phyloP scores from a whole-genome alignment of 2,329 filamentous ascomycete species.

The Cladosporium velox region DNA sequence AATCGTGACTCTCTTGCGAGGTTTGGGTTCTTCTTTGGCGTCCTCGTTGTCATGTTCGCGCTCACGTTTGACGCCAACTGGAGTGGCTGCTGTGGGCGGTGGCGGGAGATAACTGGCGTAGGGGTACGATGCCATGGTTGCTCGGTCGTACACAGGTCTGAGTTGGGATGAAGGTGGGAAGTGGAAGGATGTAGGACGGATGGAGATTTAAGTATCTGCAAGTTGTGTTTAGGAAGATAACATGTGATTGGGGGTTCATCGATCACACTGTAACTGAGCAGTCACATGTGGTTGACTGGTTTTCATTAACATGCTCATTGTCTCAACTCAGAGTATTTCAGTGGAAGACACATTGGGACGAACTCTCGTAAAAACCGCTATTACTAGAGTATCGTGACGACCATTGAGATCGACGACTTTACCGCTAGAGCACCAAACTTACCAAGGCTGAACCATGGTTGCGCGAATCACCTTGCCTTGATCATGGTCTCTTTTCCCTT shows the following conservation, averaged over 20 bases:
- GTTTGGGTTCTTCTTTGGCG: not conserved
- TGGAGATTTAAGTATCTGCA: not conserved
- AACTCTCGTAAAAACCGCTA: not conserved
- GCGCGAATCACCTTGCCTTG: constrained; percentile 41
- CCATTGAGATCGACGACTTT: not conserved
- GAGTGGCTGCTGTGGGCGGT: not conserved
- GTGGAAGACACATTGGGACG: not conserved
- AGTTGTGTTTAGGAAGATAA: not conserved
- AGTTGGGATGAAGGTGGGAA: too few relatives aligned
- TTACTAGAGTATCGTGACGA: not conserved
- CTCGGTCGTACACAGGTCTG: not conserved
- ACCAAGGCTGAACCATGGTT: constrained; percentile 44
- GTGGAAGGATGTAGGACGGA: not conserved
- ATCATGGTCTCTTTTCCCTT: constrained; percentile 44
- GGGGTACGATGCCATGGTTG: not conserved
- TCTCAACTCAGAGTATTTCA: not conserved
- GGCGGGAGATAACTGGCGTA: not conserved
- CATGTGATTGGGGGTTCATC: not conserved
- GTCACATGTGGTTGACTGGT: not conserved
- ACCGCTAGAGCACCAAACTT: not conserved
- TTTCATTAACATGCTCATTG: not conserved
- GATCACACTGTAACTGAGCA: not conserved
- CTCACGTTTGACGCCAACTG: not conserved
- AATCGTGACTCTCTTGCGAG: not conserved
- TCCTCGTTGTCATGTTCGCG: not conserved